These are phyloP conservation scores for Passiflora organensis DNA, from an alignment of 345 rosid species.

Conservation along the genomic window DNA sequence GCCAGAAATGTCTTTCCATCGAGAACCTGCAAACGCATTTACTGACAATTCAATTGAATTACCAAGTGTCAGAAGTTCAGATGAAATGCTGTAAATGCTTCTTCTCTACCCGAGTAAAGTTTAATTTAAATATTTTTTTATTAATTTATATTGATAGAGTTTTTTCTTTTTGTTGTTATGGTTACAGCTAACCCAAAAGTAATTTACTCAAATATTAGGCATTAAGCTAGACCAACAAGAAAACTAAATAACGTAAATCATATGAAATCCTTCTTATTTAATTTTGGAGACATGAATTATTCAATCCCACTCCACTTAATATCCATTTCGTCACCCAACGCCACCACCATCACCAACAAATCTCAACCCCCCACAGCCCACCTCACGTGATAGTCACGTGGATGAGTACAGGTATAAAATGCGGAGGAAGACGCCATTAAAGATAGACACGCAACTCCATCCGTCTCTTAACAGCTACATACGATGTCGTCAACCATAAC, in stretches of 20 bases:
- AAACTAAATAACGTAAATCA: no score
- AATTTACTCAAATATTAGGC: no score
- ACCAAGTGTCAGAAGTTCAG: neutral
- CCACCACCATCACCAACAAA: neutral
- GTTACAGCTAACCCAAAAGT: no score
- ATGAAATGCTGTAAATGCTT: constrained; percentile 4
- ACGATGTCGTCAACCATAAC: constrained; percentile 5
- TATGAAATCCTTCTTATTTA: no score
- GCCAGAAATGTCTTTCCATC: no score
- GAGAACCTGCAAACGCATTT: constrained; percentile 1
- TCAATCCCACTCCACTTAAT: neutral
- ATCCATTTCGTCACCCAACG: neutral
- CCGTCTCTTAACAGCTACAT: neutral
- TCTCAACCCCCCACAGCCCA: neutral
- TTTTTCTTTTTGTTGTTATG: no score
- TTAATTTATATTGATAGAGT: no score
- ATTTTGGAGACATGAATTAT: neutral
- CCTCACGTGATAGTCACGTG: constrained; percentile 8
- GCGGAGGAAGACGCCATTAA: neutral
- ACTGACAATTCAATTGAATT: neutral
- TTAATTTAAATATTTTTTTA: neutral
- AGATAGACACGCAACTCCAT: no score
- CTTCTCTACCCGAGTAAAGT: neutral
- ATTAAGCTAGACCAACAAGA: no score
- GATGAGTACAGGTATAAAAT: neutral